Conservation (phyloP, 2,329 filamentous ascomycete species). For the Aspergillus bombycis region DNA sequence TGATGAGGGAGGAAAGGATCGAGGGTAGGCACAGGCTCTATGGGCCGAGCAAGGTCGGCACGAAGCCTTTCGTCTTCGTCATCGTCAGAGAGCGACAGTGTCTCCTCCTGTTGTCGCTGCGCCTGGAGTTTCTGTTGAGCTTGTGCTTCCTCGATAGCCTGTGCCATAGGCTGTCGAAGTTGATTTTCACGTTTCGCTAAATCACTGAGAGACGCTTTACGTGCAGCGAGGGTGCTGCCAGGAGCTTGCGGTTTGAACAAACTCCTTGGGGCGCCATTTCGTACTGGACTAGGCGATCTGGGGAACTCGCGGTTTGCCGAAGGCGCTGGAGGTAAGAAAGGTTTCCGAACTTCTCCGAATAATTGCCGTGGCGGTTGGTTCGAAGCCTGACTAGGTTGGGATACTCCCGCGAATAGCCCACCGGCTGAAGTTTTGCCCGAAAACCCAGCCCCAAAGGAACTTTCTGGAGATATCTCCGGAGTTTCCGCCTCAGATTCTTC, state of each 20-base stretch:
- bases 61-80: conserved; percentile 53
- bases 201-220: conserved; percentile 43
- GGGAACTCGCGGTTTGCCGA: conserved; percentile 39
- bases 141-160: conserved; percentile 31
- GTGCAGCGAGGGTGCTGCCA: conserved; percentile 42
- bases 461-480: conserved; percentile 47
- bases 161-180: conserved; percentile 25
- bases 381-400: conserved; percentile 28
- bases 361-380: conserved; percentile 36
- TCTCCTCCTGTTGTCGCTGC: conserved; percentile 34
- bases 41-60: conserved; percentile 46
- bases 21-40: conserved; percentile 47
- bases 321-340: conserved; percentile 38
- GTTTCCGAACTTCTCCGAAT: conserved; percentile 51
- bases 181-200: conserved; percentile 34
- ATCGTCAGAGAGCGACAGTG: conserved; percentile 46
- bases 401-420: conserved; percentile 44
- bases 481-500: conserved; percentile 34
- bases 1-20: conserved; percentile 55
- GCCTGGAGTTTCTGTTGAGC: conserved; percentile 36
- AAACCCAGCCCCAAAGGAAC: conserved; percentile 44
- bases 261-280: conserved; percentile 32
- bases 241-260: conserved; percentile 36
- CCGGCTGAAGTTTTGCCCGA: conserved; percentile 42
- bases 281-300: conserved; percentile 52